A percentile compares a stretch with the other conserved stretches of the same genome.
phyloP scores from a whole-genome alignment of 108 stramenopile species.

The Cyclotella cryptica region DNA sequence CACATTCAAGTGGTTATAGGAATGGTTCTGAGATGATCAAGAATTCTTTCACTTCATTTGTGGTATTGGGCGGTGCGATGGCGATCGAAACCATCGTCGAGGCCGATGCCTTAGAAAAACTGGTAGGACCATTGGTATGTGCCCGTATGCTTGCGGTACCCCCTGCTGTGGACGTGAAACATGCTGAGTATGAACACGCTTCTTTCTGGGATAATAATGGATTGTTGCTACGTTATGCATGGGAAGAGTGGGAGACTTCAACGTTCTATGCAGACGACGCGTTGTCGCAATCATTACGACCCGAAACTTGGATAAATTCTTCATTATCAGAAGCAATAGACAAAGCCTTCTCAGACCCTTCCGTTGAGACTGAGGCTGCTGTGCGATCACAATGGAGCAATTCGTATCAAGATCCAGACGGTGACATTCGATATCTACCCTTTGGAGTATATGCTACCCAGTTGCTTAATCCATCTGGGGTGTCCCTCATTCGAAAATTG shows the following conservation, averaged over 20 bases:
- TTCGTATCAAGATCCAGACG: not conserved
- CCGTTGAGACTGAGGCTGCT: slow-evolving; percentile 38
- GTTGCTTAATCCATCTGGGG: slow-evolving; percentile 40
- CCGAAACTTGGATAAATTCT: slow-evolving; percentile 19
- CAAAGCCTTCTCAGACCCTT: slow-evolving; percentile 37
- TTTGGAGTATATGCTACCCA: slow-evolving; percentile 45
- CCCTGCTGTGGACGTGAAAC: slow-evolving; percentile 12
- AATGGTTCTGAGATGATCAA: not conserved
- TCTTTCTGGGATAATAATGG: slow-evolving; percentile 55
- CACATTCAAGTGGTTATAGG: too few species aligned
- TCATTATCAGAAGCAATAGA: slow-evolving; percentile 31
- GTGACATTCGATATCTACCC: not conserved
- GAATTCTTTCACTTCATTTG: not conserved
- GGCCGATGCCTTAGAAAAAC: too few species aligned
- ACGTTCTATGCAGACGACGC: not conserved
- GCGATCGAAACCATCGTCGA: too few species aligned
- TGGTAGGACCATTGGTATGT: not conserved
- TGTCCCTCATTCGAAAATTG: slow-evolving; percentile 36
- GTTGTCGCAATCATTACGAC: not conserved
- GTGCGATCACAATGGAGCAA: slow-evolving; percentile 37
- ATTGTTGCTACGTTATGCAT: slow-evolving; percentile 45
- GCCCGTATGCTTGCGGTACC: slow-evolving; percentile 13
- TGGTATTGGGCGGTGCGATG: too few species aligned
- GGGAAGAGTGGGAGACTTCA: slow-evolving; percentile 55
- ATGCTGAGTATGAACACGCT: slow-evolving; percentile 47